Evolutionary conservation across 2,329 filamentous ascomycete genomes (phyloP).

Genomic region (Venturia effusa): DNA sequence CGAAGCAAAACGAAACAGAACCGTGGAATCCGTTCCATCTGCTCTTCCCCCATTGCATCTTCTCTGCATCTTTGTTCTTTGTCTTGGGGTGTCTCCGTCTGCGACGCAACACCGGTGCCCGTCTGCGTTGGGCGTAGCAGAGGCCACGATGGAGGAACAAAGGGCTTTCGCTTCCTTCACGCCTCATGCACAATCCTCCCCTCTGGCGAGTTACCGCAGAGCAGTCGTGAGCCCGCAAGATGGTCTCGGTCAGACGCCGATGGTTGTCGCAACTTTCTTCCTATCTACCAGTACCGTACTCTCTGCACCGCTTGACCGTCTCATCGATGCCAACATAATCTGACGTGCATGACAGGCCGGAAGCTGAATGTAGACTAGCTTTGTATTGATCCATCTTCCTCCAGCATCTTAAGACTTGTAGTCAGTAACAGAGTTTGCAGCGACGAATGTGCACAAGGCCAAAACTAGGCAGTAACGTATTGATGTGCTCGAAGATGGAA

Average conservation of each 20-base stretch:
- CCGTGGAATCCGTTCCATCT: background rate
- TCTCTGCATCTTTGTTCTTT: background rate
- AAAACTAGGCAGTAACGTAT: background rate
- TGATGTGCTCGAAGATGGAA: background rate
- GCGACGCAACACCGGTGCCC: background rate
- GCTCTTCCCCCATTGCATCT: background rate
- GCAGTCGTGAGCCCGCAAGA: background rate
- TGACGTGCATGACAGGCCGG: constrained; percentile 2
- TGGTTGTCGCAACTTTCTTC: background rate
- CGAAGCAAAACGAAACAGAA: background rate
- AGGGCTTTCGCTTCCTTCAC: background rate
- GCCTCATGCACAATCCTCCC: background rate
- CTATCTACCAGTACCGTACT: background rate
- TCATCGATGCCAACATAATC: background rate
- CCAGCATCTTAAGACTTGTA: background rate
- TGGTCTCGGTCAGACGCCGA: background rate
- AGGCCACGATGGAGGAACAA: background rate
- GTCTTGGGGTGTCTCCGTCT: background rate
- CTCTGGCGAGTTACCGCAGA: constrained; percentile 1
- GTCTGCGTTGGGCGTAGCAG: background rate
- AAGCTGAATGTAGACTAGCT: background rate
- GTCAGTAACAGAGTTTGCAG: background rate
- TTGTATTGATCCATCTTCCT: background rate
- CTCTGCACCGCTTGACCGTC: constrained; percentile 2
- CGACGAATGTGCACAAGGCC: background rate